phyloP scores from a whole-genome alignment of 441 rosid species.

The Pelargonium cotyledonis region DNA sequence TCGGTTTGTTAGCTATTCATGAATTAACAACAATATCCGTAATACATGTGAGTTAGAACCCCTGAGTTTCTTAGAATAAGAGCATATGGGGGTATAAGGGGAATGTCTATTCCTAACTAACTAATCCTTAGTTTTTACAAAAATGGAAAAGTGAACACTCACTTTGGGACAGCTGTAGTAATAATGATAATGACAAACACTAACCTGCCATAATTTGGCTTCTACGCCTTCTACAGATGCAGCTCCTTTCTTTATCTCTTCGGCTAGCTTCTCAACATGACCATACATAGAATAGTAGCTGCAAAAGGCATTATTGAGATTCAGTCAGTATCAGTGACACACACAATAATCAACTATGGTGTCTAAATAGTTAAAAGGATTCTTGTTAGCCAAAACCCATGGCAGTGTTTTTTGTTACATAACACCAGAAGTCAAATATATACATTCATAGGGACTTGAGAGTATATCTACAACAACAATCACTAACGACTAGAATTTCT shows the following conservation, averaged over 20 bases:
- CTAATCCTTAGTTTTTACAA: too few species aligned
- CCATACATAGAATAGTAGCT: constrained; percentile 98
- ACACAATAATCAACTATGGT: constrained; percentile 19
- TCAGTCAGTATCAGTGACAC: not conserved
- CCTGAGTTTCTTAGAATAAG: too few species aligned
- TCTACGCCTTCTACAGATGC: constrained; percentile 93
- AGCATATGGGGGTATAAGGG: too few species aligned
- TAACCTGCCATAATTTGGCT: constrained; percentile 93
- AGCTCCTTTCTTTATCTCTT: constrained; percentile 88
- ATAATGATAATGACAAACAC: not conserved
- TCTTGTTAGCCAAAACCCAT: too few species aligned
- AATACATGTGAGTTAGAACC: too few species aligned
- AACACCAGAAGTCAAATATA: too few species aligned
- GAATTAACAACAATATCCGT: too few species aligned
- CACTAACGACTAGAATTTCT: constrained; percentile 18
- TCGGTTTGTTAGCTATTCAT: too few species aligned
- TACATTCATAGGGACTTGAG: too few species aligned
- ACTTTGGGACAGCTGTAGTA: not conserved
- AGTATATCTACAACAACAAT: too few species aligned
- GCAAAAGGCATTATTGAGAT: constrained; percentile 6
- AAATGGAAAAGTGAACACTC: not conserved
- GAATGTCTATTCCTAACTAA: too few species aligned
- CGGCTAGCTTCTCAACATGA: constrained; percentile 83
- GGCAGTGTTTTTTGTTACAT: too few species aligned
- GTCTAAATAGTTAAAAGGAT: not conserved